Base-by-base conservation (phyloP, 139 green algal species). In the Tetraselmis chui region DNA sequence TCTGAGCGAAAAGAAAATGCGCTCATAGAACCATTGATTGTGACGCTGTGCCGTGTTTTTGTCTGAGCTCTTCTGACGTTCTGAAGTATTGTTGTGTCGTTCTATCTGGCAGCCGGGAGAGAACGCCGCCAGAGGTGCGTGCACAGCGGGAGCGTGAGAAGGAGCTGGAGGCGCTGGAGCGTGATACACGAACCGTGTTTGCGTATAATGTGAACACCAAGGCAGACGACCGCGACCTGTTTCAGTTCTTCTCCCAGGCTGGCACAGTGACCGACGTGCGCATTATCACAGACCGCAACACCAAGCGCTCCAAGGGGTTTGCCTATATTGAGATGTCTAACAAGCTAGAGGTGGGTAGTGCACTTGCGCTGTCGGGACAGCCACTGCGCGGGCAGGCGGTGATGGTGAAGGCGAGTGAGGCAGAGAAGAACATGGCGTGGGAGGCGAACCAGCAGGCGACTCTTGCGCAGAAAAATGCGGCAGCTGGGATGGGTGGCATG, bases 341-440 rank as follows among this genome's bases (percentile, higher is more conserved):
- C 28, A 85, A 91, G 87, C 92, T 96, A 83, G 90, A 94, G 80
- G 91, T 96, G 28, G 86, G 95, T 2, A 89, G 85, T 28, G 96
- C 96, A 0, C 85, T 99, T 77, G 88, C 91, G 2, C 90, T 99
- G 23, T 94, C 90, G 1, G 96, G 96, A 0, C 91, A 97, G 83
- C 31, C 90, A 0, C 81, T 99, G 45, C 88, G 95, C 86, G 91
- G 90, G 29, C 91, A 95, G 89, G 83, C 95, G 18, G 92, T 99
- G 0, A 96, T 97, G 90, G 96, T 99, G 2, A 98, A 98, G 89
- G 89, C 92, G 31, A 94, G 92, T 28, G 96, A 99, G 82, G 92
- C 93, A 0, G 94, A 97, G 88, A 97, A 99, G 91, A 99, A 99
- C 85, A 77, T 99, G 75, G 93, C 94, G 28, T 98, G 95, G 95